Evolutionary conservation across 768 basidiomycete species (phyloP).

Genomic region (Tricholoma matsutake): DNA sequence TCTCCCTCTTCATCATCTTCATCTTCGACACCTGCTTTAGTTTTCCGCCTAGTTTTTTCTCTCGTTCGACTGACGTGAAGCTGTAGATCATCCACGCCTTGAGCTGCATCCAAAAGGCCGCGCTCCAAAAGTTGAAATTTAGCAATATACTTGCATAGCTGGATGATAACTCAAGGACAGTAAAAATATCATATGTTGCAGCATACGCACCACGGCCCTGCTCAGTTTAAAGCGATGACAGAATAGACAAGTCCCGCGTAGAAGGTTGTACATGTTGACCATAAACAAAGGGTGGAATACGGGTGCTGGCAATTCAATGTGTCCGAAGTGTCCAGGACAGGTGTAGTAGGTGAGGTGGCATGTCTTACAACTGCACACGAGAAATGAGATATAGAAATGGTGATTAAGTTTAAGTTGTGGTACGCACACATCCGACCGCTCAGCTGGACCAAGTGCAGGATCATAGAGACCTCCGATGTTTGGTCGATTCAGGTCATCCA

Average conservation of each 20-base stretch:
- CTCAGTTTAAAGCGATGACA: slow-evolving; percentile 90
- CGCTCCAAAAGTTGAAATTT: slow-evolving; percentile 87
- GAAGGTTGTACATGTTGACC: slow-evolving; percentile 80
- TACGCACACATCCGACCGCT: slow-evolving; percentile 86
- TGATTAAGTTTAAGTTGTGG: not conserved
- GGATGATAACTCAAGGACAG: slow-evolving; percentile 9
- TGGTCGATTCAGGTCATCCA: slow-evolving; percentile 92
- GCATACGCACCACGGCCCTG: slow-evolving; percentile 56
- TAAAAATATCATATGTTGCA: not conserved
- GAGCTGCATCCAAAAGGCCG: slow-evolving; percentile 81
- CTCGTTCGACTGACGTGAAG: slow-evolving; percentile 35
- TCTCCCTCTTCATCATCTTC: slow-evolving; percentile 40
- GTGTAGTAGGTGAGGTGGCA: slow-evolving; percentile 91
- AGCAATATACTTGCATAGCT: slow-evolving; percentile 83
- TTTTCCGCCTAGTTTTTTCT: slow-evolving; percentile 19
- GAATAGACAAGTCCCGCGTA: slow-evolving; percentile 88
- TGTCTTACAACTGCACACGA: slow-evolving; percentile 73
- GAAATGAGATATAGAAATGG: slow-evolving; percentile 10
- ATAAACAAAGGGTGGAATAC: slow-evolving; percentile 98
- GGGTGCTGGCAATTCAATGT: slow-evolving; percentile 93
- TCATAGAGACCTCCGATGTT: slow-evolving; percentile 94
- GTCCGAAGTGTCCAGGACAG: slow-evolving; percentile 98
- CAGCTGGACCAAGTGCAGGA: slow-evolving; percentile 88
- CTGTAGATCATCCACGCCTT: slow-evolving; percentile 68
- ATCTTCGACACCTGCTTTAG: slow-evolving; percentile 13